Evolutionary conservation across 257 asterid genomes (phyloP), one percentile per base, ranked within the genome.

Genomic region (Solanum etuberosum): DNA sequence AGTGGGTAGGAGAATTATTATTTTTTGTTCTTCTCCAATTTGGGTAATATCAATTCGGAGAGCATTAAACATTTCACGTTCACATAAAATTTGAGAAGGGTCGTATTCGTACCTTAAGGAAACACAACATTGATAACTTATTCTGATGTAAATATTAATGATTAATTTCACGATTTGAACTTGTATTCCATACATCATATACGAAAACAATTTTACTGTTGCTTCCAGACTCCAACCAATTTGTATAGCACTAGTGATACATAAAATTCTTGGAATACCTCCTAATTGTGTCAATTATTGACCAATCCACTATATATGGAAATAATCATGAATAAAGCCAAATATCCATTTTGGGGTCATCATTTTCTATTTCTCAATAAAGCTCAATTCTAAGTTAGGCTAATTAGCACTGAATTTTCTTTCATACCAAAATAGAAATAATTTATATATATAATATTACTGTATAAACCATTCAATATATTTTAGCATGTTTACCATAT

Each of bases 121-220:
- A 31, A 13, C 1, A 27, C 27, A 5, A 65, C 0, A 5, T 1
- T 0, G 1, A 12, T 0, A 13, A 0, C 1, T 65, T 65, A 27
- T 27, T 1, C 0, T 65, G 3, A 12, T 6, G 1, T 12, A 65
- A 65, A 1, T 65, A 65, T 3, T 65, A 27, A 27, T 65, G 1
- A 27, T 12, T 27, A 1, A 27, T 27, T 27, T 65, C 2, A 65
- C 1, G 20, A 65, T 6, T 27, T 1, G 5, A 25, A 63, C 7
- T 5, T 6, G 5, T 27, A 18, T 51, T 51, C 3, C 0, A 51
- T 51, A 51, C 15, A 6, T 23, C 4, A 9, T 65, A 59, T 59
- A 65, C 3, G 0, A 16, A 9, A 51, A 12, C 8, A 65, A 65
- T 27, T 27, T 27, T 13, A 25, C 1, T 5, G 0, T 27, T 27